A percentile compares a stretch with the other conserved stretches of the same genome.
Evolutionary conservation across 2,329 filamentous ascomycete species (phyloP).

Genomic region (Colletotrichum sp.): DNA sequence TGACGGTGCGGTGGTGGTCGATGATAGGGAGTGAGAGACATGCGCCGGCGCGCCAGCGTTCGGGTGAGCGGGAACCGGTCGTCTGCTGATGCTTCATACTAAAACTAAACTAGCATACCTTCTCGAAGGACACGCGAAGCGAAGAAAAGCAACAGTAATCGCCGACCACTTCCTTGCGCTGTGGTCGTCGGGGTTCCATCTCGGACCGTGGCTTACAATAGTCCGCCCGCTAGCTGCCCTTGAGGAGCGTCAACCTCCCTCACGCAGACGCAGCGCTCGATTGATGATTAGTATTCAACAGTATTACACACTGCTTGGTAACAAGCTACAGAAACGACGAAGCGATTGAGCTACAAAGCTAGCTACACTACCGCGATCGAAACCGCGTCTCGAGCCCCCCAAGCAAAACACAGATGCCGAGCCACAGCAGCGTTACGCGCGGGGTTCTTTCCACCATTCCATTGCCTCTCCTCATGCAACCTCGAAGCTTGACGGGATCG

Average conservation of each 20-base stretch:
- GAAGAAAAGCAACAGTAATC: not conserved
- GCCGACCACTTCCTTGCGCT: not conserved
- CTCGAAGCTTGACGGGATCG: not conserved
- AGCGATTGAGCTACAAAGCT: not conserved
- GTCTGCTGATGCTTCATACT: not conserved
- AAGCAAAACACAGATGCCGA: not conserved
- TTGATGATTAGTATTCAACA: not conserved
- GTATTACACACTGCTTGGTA: not conserved
- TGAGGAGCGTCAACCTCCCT: not conserved
- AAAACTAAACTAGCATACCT: not conserved
- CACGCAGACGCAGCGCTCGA: not conserved
- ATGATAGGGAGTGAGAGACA: not conserved
- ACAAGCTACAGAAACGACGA: not conserved
- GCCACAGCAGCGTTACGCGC: not conserved
- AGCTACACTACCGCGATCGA: not conserved
- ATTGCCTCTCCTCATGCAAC: not conserved
- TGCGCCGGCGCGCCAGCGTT: not conserved
- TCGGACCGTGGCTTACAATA: not conserved
- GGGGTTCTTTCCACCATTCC: not conserved
- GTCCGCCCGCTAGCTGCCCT: not conserved
- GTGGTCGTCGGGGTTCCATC: not conserved
- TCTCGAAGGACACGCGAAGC: conserved; percentile 9
- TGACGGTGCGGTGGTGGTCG: not conserved
- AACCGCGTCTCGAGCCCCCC: not conserved
- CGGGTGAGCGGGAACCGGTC: not conserved